phyloP scores from a whole-genome alignment of 306 rosid genomes.

The Inga laurina region DNA sequence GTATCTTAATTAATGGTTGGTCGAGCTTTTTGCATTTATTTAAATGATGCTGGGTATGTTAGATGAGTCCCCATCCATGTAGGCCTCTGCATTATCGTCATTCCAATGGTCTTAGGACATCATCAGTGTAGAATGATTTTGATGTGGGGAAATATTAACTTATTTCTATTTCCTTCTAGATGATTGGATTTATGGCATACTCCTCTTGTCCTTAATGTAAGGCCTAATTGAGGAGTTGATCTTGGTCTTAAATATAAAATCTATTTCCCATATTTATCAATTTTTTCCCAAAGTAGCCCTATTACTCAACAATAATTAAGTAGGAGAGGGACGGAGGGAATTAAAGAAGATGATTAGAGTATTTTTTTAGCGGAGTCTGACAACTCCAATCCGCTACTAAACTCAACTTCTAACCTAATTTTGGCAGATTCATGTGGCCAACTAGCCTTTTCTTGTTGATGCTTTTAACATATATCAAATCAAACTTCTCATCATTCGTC shows the following conservation, averaged over 20 bases:
- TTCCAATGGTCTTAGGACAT: neutral
- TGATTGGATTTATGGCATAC: neutral
- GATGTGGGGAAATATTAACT: neutral
- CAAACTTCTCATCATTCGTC: neutral
- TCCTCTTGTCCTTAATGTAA: too few species aligned
- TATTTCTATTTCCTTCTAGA: neutral
- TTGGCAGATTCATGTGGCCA: neutral
- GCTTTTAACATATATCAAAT: neutral
- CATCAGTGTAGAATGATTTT: neutral
- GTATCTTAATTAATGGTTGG: neutral
- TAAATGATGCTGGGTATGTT: neutral
- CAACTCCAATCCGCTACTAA: neutral
- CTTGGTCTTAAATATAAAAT: too few species aligned
- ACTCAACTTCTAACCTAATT: neutral
- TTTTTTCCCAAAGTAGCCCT: too few species aligned
- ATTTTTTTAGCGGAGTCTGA: neutral
- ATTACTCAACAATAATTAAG: too few species aligned
- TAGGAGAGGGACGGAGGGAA: too few species aligned
- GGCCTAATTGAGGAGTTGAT: too few species aligned
- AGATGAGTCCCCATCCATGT: neutral
- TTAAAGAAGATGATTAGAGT: too few species aligned
- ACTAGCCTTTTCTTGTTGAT: neutral
- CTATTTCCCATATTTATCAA: too few species aligned
- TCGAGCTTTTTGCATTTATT: neutral
- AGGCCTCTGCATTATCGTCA: neutral